Evolutionary conservation across 2,329 filamentous ascomycete species (phyloP).

Genomic region (Mycosphaerella sp.): DNA sequence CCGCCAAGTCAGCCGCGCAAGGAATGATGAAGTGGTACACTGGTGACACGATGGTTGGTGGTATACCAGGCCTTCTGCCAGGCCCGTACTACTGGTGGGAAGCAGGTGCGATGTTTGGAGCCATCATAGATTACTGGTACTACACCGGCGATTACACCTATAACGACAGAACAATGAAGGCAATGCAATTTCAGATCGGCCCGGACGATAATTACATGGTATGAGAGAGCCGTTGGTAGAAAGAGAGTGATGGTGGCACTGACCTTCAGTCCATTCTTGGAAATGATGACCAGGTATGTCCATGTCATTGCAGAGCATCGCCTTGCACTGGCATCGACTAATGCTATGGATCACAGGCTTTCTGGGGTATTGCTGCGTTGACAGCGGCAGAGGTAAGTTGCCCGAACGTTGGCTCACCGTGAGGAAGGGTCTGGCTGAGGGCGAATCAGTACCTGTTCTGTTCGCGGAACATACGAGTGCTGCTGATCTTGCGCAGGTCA

Average conservation of each 20-base stretch:
- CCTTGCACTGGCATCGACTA: not conserved
- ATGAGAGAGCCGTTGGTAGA: constrained; percentile 33
- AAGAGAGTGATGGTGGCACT: not conserved
- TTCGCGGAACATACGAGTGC: too few relatives aligned
- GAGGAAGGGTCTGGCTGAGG: too few relatives aligned
- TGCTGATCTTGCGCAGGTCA: constrained; percentile 31
- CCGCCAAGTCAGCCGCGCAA: constrained; percentile 39
- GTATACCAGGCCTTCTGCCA: constrained; percentile 51
- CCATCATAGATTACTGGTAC: constrained; percentile 64
- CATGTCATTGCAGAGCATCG: not conserved
- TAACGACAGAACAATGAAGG: constrained; percentile 53
- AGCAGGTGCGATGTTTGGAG: constrained; percentile 55
- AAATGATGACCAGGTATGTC: constrained; percentile 49
- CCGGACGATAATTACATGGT: constrained; percentile 50
- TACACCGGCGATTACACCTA: constrained; percentile 59
- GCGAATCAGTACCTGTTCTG: too few relatives aligned
- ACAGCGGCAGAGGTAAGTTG: constrained; percentile 41
- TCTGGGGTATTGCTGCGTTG: constrained; percentile 54
- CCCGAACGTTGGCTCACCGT: too few relatives aligned
- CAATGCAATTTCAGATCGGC: constrained; percentile 55
- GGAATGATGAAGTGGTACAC: constrained; percentile 50
- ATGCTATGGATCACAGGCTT: constrained; percentile 29
- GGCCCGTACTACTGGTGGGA: constrained; percentile 72
- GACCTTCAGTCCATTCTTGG: constrained; percentile 32
- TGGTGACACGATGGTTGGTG: constrained; percentile 47